Conservation (phyloP, 371 early-diverging fungal species). For the Saksenaea oblongispora region DNA sequence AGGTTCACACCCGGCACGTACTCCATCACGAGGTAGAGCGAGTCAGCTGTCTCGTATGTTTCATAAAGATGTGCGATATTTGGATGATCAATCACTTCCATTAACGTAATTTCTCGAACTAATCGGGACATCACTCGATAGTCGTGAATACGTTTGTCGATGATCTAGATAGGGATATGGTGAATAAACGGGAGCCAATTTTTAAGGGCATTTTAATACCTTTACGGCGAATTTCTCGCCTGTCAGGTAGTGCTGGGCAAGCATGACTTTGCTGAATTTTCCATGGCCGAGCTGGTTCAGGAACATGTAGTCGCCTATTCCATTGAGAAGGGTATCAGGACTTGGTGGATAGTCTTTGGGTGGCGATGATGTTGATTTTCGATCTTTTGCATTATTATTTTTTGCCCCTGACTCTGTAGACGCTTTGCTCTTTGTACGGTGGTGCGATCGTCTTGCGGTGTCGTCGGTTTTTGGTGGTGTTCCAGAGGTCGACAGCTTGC, state of each 20-base stretch:
- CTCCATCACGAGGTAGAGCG: conserved; percentile 76
- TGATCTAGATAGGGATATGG: conserved; percentile 58
- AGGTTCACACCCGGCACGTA: conserved; percentile 61
- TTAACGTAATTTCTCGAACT: conserved; percentile 84
- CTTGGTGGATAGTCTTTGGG: conserved; percentile 42
- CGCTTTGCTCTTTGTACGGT: conserved; percentile 3
- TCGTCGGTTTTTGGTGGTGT: conserved; percentile 30
- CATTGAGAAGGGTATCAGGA: conserved; percentile 56
- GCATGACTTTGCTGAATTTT: conserved; percentile 87
- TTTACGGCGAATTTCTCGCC: conserved; percentile 61
- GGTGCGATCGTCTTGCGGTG: conserved; percentile 4
- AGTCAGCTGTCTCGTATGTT: conserved; percentile 85
- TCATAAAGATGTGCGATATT: conserved; percentile 89
- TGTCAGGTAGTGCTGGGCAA: conserved; percentile 80
- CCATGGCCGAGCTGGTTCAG: conserved; percentile 83
- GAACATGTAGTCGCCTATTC: conserved; percentile 82
- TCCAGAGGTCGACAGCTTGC: conserved; percentile 24
- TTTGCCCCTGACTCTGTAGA: conserved; percentile 5
- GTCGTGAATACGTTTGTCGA: conserved; percentile 82
- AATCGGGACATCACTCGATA: conserved; percentile 76
- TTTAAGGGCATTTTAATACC: too few species aligned
- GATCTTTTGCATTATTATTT: conserved; percentile 4
- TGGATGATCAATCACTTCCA: conserved; percentile 84
- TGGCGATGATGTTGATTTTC: conserved; percentile 13
- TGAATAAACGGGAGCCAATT: too few species aligned